Conservation (phyloP, 495 filamentous ascomycete genomes). For the Talaromyces stipitatus region DNA sequence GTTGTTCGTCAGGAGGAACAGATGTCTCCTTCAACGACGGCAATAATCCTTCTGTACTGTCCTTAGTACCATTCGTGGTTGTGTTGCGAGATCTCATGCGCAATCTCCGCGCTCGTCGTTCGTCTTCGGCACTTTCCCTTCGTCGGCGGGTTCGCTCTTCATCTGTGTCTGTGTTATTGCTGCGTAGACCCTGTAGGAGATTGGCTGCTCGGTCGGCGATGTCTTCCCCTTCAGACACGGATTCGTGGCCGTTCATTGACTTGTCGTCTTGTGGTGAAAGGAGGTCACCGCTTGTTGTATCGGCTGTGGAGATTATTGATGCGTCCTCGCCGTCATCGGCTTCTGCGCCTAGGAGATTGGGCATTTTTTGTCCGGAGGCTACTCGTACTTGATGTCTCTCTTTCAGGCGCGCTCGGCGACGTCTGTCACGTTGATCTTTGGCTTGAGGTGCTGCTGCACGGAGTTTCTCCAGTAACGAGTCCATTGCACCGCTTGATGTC, state of each 20-base stretch:
- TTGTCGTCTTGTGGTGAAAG: not conserved
- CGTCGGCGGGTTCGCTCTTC: conserved; percentile 51
- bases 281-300: conserved; percentile 26
- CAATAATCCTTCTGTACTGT: conserved; percentile 33
- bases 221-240: conserved; percentile 57
- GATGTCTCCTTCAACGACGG: conserved; percentile 19
- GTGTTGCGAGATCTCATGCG: conserved; percentile 50
- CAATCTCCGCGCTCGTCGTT: conserved; percentile 47
- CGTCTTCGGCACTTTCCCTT: conserved; percentile 64
- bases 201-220: conserved; percentile 76
- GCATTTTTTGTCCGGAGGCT: conserved; percentile 77
- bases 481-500: conserved; percentile 86
- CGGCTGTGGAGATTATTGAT: conserved; percentile 12
- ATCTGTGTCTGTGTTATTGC: conserved; percentile 51
- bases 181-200: conserved; percentile 70
- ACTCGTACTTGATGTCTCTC: conserved; percentile 89
- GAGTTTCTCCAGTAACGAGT: conserved; percentile 90
- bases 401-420: conserved; percentile 79
- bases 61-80: conserved; percentile 38
- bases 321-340: conserved; percentile 13
- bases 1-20: conserved; percentile 2
- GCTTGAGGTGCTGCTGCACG: conserved; percentile 88
- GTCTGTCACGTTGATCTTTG: conserved; percentile 76
- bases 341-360: conserved; percentile 50
- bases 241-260: conserved; percentile 16